These are phyloP conservation scores for Mycena maculata DNA, from an alignment of 768 basidiomycete genomes.

Conservation along the genomic window DNA sequence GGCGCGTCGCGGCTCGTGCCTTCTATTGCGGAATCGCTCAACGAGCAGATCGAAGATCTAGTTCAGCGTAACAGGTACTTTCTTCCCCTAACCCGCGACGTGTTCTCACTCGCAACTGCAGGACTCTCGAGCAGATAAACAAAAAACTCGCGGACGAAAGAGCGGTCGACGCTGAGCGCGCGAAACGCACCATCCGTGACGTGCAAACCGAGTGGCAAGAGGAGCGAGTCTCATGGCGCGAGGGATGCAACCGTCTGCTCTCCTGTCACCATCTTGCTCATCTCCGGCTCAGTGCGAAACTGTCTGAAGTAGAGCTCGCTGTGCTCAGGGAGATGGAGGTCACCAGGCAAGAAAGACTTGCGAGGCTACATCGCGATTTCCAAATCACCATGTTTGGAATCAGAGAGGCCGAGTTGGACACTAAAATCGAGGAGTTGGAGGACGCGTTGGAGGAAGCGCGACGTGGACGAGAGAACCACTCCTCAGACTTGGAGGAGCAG, in stretches of 20 bases:
- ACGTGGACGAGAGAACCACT: slow-evolving; percentile 11
- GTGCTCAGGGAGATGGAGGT: slow-evolving; percentile 66
- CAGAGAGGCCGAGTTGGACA: slow-evolving; percentile 70
- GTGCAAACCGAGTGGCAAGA: slow-evolving; percentile 62
- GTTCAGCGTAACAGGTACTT: slow-evolving; percentile 62
- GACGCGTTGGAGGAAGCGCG: slow-evolving; percentile 46
- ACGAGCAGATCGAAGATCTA: slow-evolving; percentile 78
- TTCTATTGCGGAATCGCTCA: slow-evolving; percentile 67
- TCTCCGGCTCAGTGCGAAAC: slow-evolving; percentile 61
- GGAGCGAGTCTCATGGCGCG: slow-evolving; percentile 64
- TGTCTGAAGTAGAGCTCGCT: slow-evolving; percentile 65
- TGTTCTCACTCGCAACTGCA: slow-evolving; percentile 31
- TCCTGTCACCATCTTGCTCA: slow-evolving; percentile 75
- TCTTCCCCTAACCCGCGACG: too few relatives aligned
- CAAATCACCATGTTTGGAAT: slow-evolving; percentile 76
- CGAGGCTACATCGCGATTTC: slow-evolving; percentile 71
- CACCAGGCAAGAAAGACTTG: slow-evolving; percentile 67
- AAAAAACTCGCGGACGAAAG: slow-evolving; percentile 66
- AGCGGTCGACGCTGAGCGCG: slow-evolving; percentile 53
- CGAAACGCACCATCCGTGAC: slow-evolving; percentile 53
- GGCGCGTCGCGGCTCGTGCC: slow-evolving; percentile 31
- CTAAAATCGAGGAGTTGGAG: slow-evolving; percentile 63
- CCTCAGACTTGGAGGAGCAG: slow-evolving; percentile 37
- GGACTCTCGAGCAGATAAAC: slow-evolving; percentile 70
- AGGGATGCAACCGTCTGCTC: slow-evolving; percentile 72